Evolutionary conservation across 768 basidiomycete species (phyloP).

Genomic region (Suillus cothurnatus): DNA sequence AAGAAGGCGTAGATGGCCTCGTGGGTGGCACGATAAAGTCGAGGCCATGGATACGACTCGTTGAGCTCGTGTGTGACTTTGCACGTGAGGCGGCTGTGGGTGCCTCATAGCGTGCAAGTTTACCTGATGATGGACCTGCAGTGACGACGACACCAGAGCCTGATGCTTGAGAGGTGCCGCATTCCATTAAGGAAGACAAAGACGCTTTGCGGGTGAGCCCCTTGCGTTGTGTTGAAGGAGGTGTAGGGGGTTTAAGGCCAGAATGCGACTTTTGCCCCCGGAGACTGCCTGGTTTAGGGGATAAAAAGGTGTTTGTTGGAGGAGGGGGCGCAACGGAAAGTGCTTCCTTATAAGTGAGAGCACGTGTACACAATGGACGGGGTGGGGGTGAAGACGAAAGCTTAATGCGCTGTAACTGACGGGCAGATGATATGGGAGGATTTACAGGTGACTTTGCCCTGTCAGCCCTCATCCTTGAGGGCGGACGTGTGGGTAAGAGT

Average conservation of each 20-base stretch:
- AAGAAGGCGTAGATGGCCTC: constrained; percentile 77
- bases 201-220: constrained; percentile 74
- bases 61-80: constrained; percentile 66
- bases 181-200: constrained; percentile 71
- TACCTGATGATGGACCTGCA: constrained; percentile 39
- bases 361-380: constrained; percentile 48
- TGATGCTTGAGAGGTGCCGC: constrained; percentile 54
- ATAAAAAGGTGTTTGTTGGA: constrained; percentile 58
- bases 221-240: constrained; percentile 62
- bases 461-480: constrained; percentile 61
- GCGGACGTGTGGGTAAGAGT: constrained; percentile 55
- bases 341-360: constrained; percentile 61
- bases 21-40: constrained; percentile 77
- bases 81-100: constrained; percentile 84
- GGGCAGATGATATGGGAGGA: constrained; percentile 69
- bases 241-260: constrained; percentile 75
- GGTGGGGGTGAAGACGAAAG: constrained; percentile 72
- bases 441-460: constrained; percentile 74
- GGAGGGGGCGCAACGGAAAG: constrained; percentile 50
- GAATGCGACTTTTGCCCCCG: constrained; percentile 86
- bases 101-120: constrained; percentile 63
- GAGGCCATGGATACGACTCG: constrained; percentile 55
- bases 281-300: constrained; percentile 72
- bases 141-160: constrained; percentile 47
- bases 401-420: constrained; percentile 68